Evolutionary conservation across 2,329 filamentous ascomycete species (phyloP).

Genomic region (Davidsoniella virescens): DNA sequence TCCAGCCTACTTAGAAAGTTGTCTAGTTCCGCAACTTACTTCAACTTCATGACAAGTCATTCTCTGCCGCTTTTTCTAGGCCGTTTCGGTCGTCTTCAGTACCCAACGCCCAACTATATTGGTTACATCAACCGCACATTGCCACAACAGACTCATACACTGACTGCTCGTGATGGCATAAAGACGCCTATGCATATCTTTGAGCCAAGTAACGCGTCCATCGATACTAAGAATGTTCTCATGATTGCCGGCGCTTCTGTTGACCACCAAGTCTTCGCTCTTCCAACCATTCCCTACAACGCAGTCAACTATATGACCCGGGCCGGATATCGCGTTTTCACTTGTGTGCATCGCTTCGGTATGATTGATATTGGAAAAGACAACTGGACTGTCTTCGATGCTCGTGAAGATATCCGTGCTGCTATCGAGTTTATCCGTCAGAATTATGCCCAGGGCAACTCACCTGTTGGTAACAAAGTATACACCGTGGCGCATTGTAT

Average conservation of each 20-base stretch:
- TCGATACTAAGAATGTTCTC: conserved; percentile 33
- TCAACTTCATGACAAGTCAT: conserved; percentile 35
- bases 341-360: conserved; percentile 42
- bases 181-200: conserved; percentile 38
- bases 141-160: conserved; percentile 26
- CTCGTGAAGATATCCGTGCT: conserved; percentile 41
- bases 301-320: conserved; percentile 45
- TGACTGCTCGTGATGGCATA: conserved; percentile 36
- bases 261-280: conserved; percentile 45
- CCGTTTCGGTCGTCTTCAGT: conserved; percentile 39
- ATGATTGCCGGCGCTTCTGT: conserved; percentile 47
- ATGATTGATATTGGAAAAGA: conserved; percentile 32
- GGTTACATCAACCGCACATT: conserved; percentile 37
- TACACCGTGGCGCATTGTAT: conserved; percentile 49
- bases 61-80: conserved; percentile 36
- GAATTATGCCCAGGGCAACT: conserved; percentile 18
- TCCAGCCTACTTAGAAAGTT: conserved; percentile 28
- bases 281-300: conserved; percentile 47
- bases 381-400: conserved; percentile 42
- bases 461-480: conserved; percentile 21
- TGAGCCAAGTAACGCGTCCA: conserved; percentile 29
- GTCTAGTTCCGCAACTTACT: conserved; percentile 31
- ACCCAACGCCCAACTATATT: conserved; percentile 30
- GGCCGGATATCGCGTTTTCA: conserved; percentile 43
- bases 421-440: conserved; percentile 36